These are phyloP conservation scores for Micractinium sp. DNA, from an alignment of 139 green algal genomes.

Conservation along the genomic window DNA sequence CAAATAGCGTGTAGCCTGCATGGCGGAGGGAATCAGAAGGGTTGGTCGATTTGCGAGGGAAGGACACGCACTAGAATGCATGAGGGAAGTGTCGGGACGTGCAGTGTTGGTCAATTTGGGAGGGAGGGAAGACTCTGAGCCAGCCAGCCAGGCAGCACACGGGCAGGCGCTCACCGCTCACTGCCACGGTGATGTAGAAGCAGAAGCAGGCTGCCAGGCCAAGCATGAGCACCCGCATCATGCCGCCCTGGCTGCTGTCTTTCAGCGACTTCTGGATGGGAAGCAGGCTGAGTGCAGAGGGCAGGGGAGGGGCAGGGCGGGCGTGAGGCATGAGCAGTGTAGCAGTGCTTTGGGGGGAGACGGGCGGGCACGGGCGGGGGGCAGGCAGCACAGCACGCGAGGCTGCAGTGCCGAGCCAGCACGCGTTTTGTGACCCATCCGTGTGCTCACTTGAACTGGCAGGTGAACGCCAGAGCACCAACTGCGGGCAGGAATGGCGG, in stretches of 20 bases:
- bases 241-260: slow-evolving; percentile 7
- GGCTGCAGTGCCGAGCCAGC: too few species aligned
- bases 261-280: slow-evolving; percentile 36
- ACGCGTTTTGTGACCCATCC: too few species aligned
- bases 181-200: slow-evolving; percentile 34
- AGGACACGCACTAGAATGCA: too few species aligned
- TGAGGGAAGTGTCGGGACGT: neutral
- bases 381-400: too few species aligned
- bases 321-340: neutral
- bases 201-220: slow-evolving; percentile 13
- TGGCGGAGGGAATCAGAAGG: neutral
- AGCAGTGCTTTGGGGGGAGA: neutral
- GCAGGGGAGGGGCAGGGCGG: neutral
- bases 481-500: neutral
- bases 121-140: too few species aligned
- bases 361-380: too few species aligned
- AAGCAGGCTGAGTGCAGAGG: neutral
- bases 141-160: neutral
- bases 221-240: slow-evolving; percentile 8
- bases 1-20: slow-evolving; percentile 49
- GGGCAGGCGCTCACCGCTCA: slow-evolving; percentile 1
- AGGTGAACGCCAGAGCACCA: slow-evolving; percentile 21
- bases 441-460: slow-evolving; percentile 19
- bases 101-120: neutral
- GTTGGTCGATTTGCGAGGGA: neutral